phyloP scores from a whole-genome alignment of 1,284 basidiomycete genomes.

The Phellinidium pouzarii region DNA sequence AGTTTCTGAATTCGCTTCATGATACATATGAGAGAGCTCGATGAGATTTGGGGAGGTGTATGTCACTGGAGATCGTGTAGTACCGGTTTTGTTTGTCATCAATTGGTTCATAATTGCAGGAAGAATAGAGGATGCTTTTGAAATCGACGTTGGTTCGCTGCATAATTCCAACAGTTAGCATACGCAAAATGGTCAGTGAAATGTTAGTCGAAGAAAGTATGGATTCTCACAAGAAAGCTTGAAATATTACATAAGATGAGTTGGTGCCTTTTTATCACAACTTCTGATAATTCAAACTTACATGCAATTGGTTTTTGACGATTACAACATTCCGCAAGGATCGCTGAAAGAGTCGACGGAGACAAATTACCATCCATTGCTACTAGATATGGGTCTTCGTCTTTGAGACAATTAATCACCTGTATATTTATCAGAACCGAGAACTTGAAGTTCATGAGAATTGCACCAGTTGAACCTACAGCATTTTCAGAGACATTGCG shows the following conservation, averaged over 20 bases:
- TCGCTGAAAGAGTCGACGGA: constrained; percentile 22
- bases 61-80: constrained; percentile 42
- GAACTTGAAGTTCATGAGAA: not conserved
- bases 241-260: not conserved
- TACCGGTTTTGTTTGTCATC: constrained; percentile 20
- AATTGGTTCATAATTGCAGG: constrained; percentile 45
- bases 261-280: not conserved
- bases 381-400: constrained; percentile 49
- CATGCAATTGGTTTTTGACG: constrained; percentile 40
- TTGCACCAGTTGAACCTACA: constrained; percentile 32
- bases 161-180: constrained; percentile 19
- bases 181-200: constrained; percentile 1
- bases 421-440: constrained; percentile 40
- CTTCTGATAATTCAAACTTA: constrained; percentile 32
- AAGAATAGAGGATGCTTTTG: constrained; percentile 70
- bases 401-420: constrained; percentile 6
- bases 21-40: constrained; percentile 68
- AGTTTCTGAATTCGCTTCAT: constrained; percentile 38
- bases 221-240: constrained; percentile 18
- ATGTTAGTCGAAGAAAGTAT: not conserved
- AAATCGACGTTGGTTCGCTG: constrained; percentile 83
- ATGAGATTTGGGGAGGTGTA: constrained; percentile 76
- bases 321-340: constrained; percentile 26
- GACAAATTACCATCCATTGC: constrained; percentile 82
- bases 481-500: constrained; percentile 40